These are phyloP conservation scores for Geranomyces michiganensis DNA, from an alignment of 192 early-diverging fungal genomes.

Conservation along the genomic window DNA sequence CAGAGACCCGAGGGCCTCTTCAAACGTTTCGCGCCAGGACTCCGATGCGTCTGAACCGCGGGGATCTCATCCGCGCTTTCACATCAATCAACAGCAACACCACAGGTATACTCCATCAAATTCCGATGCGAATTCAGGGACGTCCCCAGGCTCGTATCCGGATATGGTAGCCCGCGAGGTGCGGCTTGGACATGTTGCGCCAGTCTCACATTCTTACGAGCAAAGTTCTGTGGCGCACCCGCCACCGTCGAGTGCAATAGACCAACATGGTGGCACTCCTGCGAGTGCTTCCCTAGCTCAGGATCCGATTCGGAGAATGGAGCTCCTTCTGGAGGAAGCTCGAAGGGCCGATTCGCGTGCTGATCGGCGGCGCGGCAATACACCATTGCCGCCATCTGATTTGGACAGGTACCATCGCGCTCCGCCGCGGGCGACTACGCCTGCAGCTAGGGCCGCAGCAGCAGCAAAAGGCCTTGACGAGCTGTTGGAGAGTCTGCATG, in stretches of 20 bases:
- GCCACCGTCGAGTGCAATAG: too few species aligned
- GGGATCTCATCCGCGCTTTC: too few species aligned
- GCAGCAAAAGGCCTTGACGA: neutral
- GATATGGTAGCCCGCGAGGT: conserved; percentile 10
- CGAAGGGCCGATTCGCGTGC: conserved; percentile 2
- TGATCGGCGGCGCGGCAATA: neutral
- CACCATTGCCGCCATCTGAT: neutral
- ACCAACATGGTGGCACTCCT: neutral
- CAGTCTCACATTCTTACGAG: neutral
- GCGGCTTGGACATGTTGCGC: neutral
- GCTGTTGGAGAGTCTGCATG: neutral
- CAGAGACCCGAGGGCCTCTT: neutral
- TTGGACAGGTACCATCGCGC: too few species aligned
- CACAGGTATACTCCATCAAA: neutral
- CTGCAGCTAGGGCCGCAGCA: neutral
- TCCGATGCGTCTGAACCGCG: neutral
- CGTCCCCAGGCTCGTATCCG: neutral
- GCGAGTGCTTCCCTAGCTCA: neutral
- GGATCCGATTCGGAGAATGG: conserved; percentile 23
- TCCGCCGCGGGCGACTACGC: neutral
- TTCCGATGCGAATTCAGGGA: neutral
- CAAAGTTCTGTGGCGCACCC: neutral
- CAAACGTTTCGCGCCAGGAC: neutral
- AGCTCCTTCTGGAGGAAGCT: conserved; percentile 18
- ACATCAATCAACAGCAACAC: neutral